phyloP scores from a whole-genome alignment of 176 grass and related monocot species.

The Aechmea fasciata region DNA sequence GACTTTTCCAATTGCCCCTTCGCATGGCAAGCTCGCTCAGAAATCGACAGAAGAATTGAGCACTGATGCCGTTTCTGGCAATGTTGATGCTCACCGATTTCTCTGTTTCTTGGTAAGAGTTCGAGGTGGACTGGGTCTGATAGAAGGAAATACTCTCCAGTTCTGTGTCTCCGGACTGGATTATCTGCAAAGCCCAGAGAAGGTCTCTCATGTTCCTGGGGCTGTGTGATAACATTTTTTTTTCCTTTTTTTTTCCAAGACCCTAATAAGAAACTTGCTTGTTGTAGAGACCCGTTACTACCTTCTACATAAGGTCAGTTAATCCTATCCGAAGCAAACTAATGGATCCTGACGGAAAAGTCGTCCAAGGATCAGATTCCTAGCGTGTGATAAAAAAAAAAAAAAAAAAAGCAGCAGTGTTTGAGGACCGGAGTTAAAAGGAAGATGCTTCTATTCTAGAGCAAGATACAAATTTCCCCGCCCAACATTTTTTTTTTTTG shows the following conservation, averaged over 20 bases:
- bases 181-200: slow-evolving; percentile 20
- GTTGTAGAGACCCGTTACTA: too few species aligned
- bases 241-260: not conserved
- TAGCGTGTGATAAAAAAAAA: too few species aligned
- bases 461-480: too few species aligned
- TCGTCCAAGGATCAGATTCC: too few species aligned
- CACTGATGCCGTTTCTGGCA: slow-evolving; percentile 24
- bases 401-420: too few species aligned
- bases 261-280: too few species aligned
- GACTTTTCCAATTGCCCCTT: slow-evolving; percentile 33
- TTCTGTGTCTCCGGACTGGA: slow-evolving; percentile 17
- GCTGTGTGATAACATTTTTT: slow-evolving; percentile 15
- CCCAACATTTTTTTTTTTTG: too few species aligned
- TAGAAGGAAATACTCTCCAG: slow-evolving; percentile 31
- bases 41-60: slow-evolving; percentile 37
- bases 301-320: too few species aligned
- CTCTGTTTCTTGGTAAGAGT: slow-evolving; percentile 38
- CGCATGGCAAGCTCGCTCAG: slow-evolving; percentile 39
- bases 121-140: slow-evolving; percentile 19
- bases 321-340: too few species aligned
- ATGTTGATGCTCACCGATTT: slow-evolving; percentile 57
- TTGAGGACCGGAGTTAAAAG: too few species aligned
- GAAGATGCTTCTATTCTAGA: too few species aligned
- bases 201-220: slow-evolving; percentile 9
- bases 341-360: too few species aligned